Base-by-base conservation (phyloP, 192 early-diverging fungal species). In the Spizellomyces punctatus region DNA sequence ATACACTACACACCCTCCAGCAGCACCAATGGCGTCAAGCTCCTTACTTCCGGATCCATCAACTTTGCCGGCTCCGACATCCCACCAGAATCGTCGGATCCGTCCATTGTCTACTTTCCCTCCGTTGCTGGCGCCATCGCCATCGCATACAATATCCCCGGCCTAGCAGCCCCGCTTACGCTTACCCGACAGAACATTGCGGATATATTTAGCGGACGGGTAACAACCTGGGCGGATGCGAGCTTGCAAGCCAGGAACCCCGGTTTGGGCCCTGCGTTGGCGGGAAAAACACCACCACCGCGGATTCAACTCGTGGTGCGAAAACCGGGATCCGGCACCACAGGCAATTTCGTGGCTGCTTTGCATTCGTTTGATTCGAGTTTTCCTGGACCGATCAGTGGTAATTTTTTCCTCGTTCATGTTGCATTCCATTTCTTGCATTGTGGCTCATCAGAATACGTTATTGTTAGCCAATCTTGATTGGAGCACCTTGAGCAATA, bases 151-250 rank as follows among this genome's bases (percentile, higher is more conserved):
- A 48, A 70, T 45, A 50, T 73, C 4, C 71, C 71, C 63, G 21
- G 21, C 16, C 65, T 70, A 17, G 55, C 10, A 6, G 12, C 43
- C 14, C 71, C 64, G 4, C 43, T 74, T 8, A 17, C 10, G 14
- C 66, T 74, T 12, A 58, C 66, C 21, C 63, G 72, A 42, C 47
- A 70, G 17, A 67, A 48, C 44, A 21, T 74, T 17, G 47, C 56
- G 42, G 22, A 58, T 10, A 74, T 74, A 49, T 71, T 74, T 57
- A 43, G 17, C 54, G 49, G 16, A 50, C 46, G 19, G 27, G 41
- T 74, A 50, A 55, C 64, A 6, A 21, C 46, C 49, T 74, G 72
- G 72, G 68, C 52, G 43, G 72, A 74, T 42, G 12, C 69, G 6
- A 16, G 44, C 46, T 50, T 48, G 27, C 19, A 27, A 2, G 45